Evolutionary conservation across 768 basidiomycete genomes (phyloP), one percentile per base, ranked within the genome.

Genomic region (Nevesoporus exiguus): DNA sequence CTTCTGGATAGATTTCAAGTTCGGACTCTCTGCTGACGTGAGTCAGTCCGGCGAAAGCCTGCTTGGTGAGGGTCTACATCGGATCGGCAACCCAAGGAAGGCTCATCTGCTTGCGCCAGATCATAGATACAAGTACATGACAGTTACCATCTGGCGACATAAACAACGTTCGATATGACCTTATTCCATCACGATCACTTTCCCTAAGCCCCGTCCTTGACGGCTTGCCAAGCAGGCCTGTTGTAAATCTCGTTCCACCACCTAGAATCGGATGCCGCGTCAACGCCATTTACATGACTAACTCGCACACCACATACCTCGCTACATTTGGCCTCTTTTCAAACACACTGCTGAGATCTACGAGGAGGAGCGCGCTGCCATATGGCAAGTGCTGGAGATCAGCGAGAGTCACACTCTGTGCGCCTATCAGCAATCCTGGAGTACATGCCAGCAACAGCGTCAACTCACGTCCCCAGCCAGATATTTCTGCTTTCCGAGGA

Each of bases 101-200:
- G n/a, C n/a, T n/a, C 27, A 5, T 8, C n/a, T n/a, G n/a, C 27
- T 8, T 29, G 8, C 27, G 8, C 27, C 5, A 29, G 8, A 88
- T 98, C 33, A 77, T 96, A 59, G 90, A 96, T 30, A 95, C 96
- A 7, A 96, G 95, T 36, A 36, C 34, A 36, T 15, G 14, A 36
- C 5, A n/a, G n/a, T n/a, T n/a, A n/a, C 4, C 27, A 33, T 14
- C 8, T 11, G 13, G 31, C 31, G 31, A 15, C 15, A 14, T 15
- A 13, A 3, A 33, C n/a, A n/a, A n/a, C n/a, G n/a, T n/a, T n/a
- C 14, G 15, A 36, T 2, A 5, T 8, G 27, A 3, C 34, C 14
- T 36, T 15, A 36, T 36, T 36, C 34, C 34, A 15, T 36, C 34
- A 14, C 5, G 3, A 15, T 36, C 4, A 5, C 34, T 36, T 36